Evolutionary conservation across 352 stramenopile genomes (phyloP), one percentile per base, ranked within the genome.

Genomic region (Lagenidium sp.): DNA sequence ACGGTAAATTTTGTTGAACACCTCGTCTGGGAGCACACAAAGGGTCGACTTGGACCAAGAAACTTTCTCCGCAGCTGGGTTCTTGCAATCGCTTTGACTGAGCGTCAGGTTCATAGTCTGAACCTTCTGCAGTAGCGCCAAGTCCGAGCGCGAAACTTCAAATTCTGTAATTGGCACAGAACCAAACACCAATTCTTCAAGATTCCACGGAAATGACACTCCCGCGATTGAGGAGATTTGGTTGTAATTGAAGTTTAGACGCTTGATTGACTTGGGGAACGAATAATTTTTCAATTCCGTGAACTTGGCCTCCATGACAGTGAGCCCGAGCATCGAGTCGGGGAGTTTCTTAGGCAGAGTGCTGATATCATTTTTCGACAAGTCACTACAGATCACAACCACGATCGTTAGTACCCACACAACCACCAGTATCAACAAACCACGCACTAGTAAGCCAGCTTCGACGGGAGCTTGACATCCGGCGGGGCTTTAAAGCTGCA

Each of bases 1-100:
- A 0, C 35, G 50, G 46, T 89, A 89, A 3, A 64, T 65, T 4
- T 41, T 42, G 2, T 53, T 45, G 40, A 89, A 89, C 13, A 76
- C 42, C 7, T 81, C 71, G 31, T 85, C 65, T 13, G 73, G 63
- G 36, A 89, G 67, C 22, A 89, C 73, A 36, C 76, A 89, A 12
- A 85, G 49, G 25, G 47, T 67, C 20, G 50, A 51, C 0, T 60
- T 57, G 8, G 50, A 55, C 7, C 79, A 30, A 0, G 57, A 41
- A 11, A 80, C 67, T 16, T 63, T 42, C 30, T 83, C 68, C 0
- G 76, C 76, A 2, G 55, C 60, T 4, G 47, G 50, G 28, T 68
- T 81, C 10, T 60, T 61, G 55, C 66, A 76, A 21, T 41, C 56
- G 1, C 57, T 63, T 42, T 81, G 60, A 1, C 55, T 52, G 20